These are phyloP conservation scores for Murraya paniculata DNA, from an alignment of 345 rosid species.

Conservation along the genomic window DNA sequence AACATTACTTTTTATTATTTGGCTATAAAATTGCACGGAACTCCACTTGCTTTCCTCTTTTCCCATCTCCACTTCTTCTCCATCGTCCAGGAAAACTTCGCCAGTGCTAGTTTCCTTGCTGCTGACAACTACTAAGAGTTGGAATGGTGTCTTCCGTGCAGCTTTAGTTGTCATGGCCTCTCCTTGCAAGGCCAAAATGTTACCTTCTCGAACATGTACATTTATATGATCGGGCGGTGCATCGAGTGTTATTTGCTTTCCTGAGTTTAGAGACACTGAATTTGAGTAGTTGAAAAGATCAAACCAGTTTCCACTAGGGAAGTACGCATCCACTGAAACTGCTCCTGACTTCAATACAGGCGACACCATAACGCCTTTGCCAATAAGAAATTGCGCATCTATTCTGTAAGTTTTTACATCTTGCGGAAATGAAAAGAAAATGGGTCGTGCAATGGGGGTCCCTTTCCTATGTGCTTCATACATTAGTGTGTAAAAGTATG, in stretches of 20 bases:
- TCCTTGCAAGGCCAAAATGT: slow-evolving; percentile 2
- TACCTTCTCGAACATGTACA: slow-evolving; percentile 3
- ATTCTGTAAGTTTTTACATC: not conserved
- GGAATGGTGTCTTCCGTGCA: slow-evolving; percentile 3
- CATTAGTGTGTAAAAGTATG: slow-evolving; percentile 23
- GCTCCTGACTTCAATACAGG: not conserved
- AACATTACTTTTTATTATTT: not conserved
- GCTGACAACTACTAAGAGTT: not conserved
- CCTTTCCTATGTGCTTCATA: slow-evolving; percentile 28
- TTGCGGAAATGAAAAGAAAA: not conserved
- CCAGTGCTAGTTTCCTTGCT: not conserved
- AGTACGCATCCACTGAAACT: not conserved
- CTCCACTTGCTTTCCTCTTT: not conserved
- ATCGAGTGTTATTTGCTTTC: not conserved
- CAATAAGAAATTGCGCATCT: not conserved
- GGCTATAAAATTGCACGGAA: not conserved
- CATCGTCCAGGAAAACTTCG: slow-evolving; percentile 5
- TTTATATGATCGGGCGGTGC: not conserved
- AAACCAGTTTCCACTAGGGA: slow-evolving; percentile 5
- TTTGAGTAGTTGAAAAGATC: slow-evolving; percentile 6
- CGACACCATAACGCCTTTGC: slow-evolving; percentile 3
- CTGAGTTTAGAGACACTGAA: not conserved
- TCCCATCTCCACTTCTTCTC: not conserved
- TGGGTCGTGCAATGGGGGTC: not conserved
- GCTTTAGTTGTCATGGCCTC: not conserved